These are phyloP conservation scores for Cercospora zeina DNA, from an alignment of 2,329 filamentous ascomycete species.

Conservation along the genomic window DNA sequence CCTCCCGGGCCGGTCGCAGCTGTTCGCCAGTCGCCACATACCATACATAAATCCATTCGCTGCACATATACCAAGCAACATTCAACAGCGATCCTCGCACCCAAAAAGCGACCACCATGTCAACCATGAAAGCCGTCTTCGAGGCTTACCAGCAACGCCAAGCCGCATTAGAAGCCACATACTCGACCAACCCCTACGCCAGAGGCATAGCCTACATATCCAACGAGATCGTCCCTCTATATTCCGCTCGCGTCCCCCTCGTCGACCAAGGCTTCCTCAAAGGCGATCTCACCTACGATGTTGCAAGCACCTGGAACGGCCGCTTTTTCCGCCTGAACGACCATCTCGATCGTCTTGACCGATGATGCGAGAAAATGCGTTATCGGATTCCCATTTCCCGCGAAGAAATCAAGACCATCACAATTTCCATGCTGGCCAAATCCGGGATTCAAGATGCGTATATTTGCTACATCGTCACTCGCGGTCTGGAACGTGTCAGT, in stretches of 20 bases:
- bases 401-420: slow-evolving; percentile 34
- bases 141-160: slow-evolving; percentile 42
- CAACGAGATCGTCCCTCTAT: slow-evolving; percentile 47
- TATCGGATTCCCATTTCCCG: slow-evolving; percentile 47
- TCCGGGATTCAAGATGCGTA: slow-evolving; percentile 54
- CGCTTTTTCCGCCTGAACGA: slow-evolving; percentile 56
- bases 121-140: slow-evolving; percentile 50
- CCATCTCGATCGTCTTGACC: slow-evolving; percentile 50
- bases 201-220: slow-evolving; percentile 53
- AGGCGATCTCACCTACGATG: slow-evolving; percentile 56
- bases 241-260: slow-evolving; percentile 53
- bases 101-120: slow-evolving; percentile 37
- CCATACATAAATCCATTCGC: background rate
- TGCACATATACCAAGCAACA: background rate
- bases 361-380: slow-evolving; percentile 50
- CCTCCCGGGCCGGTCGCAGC: background rate
- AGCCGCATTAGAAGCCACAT: slow-evolving; percentile 33
- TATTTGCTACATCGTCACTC: slow-evolving; percentile 55
- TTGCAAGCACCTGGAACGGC: slow-evolving; percentile 55
- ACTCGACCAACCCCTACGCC: slow-evolving; percentile 45
- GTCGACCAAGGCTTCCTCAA: slow-evolving; percentile 56
- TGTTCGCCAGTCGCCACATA: background rate
- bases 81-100: background rate
- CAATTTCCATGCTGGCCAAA: slow-evolving; percentile 50
- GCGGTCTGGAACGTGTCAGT: slow-evolving; percentile 47